Evolutionary conservation across 305 asterid genomes (phyloP).

Genomic region (Fraxinus sp.): DNA sequence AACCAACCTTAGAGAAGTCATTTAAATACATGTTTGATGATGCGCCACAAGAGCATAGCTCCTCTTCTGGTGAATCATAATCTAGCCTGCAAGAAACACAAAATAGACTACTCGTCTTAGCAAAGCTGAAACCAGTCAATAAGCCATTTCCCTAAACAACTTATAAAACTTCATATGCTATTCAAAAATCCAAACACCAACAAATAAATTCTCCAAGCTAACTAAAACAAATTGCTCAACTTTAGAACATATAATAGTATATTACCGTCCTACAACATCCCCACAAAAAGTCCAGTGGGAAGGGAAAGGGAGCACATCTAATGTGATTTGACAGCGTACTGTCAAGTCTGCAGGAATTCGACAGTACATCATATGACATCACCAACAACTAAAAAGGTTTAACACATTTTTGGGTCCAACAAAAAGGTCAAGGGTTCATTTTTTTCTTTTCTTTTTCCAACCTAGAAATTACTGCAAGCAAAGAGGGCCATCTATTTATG

Average conservation of each 20-base stretch:
- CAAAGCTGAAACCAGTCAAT: constrained; percentile 10
- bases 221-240: neutral
- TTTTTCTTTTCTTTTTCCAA: neutral
- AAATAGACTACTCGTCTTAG: constrained; percentile 4
- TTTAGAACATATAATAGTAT: neutral
- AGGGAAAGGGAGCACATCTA: constrained; percentile 7
- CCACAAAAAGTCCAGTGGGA: constrained; percentile 4
- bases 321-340: constrained; percentile 5
- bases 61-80: constrained; percentile 52
- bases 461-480: neutral
- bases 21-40: constrained; percentile 22
- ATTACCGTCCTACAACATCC: constrained; percentile 1
- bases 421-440: neutral
- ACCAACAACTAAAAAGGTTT: neutral
- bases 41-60: constrained; percentile 58
- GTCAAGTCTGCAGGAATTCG: neutral
- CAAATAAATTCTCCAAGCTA: constrained; percentile 22
- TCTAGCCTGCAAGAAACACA: constrained; percentile 41
- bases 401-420: neutral
- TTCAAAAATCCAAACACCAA: neutral
- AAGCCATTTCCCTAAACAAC: constrained; percentile 9
- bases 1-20: constrained; percentile 45
- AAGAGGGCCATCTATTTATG: neutral
- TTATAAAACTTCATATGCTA: constrained; percentile 4
- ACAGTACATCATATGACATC: constrained; percentile 6